A percentile compares a stretch with the other conserved stretches of the same genome.
phyloP scores from a whole-genome alignment of 768 basidiomycete species.

The Tephrocybe sp. region DNA sequence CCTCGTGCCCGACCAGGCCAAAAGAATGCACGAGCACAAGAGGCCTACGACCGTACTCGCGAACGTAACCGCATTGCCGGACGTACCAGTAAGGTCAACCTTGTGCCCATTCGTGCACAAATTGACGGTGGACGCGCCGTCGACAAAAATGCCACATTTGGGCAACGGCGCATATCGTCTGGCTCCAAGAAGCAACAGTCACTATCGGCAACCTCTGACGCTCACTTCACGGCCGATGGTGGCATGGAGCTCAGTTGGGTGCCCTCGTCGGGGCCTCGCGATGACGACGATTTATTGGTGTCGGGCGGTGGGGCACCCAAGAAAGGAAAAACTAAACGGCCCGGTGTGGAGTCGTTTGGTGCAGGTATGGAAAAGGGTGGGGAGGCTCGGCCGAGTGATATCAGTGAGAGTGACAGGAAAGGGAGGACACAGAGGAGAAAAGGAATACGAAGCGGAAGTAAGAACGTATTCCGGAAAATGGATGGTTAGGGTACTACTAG shows the following conservation, averaged over 20 bases:
- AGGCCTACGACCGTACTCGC: constrained; percentile 42
- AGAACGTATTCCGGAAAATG: constrained; percentile 69
- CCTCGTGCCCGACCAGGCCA: constrained; percentile 50
- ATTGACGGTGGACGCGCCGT: constrained; percentile 23
- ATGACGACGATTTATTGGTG: constrained; percentile 30
- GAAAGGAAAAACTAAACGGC: constrained; percentile 41
- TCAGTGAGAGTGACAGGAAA: constrained; percentile 66
- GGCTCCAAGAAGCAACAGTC: constrained; percentile 15
- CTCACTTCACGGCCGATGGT: constrained; percentile 45
- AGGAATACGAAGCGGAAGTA: constrained; percentile 86
- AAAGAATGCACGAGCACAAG: constrained; percentile 45
- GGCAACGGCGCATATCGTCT: constrained; percentile 53
- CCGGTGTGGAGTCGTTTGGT: constrained; percentile 79
- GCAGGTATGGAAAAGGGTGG: constrained; percentile 87
- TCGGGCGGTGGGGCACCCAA: constrained; percentile 24
- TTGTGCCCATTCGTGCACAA: constrained; percentile 63
- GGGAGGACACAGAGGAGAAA: constrained; percentile 82
- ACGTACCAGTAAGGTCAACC: constrained; percentile 38
- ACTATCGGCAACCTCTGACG: constrained; percentile 13
- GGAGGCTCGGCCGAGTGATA: constrained; percentile 41
- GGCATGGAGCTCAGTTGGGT: constrained; percentile 87
- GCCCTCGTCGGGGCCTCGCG: constrained; percentile 47
- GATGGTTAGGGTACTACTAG: constrained; percentile 13
- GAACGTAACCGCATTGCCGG: constrained; percentile 47
- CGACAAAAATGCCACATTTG: constrained; percentile 64